Percentiles rank a stretch among this genome's conserved stretches.
These are phyloP conservation scores for Kockiozyma suomiensis DNA, from an alignment of 805 yeast genomes.

Conservation along the genomic window DNA sequence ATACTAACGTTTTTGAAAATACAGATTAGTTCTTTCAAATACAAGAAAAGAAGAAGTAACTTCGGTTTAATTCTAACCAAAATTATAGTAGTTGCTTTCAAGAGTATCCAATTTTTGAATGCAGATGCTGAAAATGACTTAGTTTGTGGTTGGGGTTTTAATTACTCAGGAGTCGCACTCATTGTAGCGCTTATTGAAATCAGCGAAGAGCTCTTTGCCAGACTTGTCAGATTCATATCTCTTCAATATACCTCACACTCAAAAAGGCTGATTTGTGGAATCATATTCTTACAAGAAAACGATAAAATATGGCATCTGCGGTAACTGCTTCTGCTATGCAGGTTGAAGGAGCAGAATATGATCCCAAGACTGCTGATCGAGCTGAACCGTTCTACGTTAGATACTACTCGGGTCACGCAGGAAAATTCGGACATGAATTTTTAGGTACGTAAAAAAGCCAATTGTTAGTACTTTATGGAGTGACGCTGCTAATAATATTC, in stretches of 20 bases:
- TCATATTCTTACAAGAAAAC: too few relatives aligned
- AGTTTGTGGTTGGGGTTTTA: not conserved
- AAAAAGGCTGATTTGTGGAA: too few relatives aligned
- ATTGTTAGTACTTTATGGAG: not conserved
- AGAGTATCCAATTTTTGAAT: too few relatives aligned
- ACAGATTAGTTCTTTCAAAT: too few relatives aligned
- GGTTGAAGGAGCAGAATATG: conserved; percentile 14
- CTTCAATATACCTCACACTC: not conserved
- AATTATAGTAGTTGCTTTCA: too few relatives aligned
- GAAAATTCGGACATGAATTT: conserved; percentile 52
- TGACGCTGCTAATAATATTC: not conserved
- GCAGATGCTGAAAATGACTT: too few relatives aligned
- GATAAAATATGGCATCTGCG: not conserved
- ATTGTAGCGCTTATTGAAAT: too few relatives aligned
- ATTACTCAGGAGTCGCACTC: not conserved
- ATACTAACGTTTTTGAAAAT: too few relatives aligned
- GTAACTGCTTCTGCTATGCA: not conserved
- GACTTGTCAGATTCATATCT: not conserved
- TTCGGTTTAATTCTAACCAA: too few relatives aligned
- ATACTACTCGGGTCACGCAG: conserved; percentile 51
- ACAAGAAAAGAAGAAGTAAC: too few relatives aligned
- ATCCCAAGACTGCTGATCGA: conserved; percentile 17
- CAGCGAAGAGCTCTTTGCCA: too few relatives aligned
- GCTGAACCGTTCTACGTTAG: conserved; percentile 46
- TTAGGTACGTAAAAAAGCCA: conserved; percentile 38